These are phyloP conservation scores for Candida albicans DNA, from an alignment of 1,139 yeast genomes.

Conservation along the genomic window DNA sequence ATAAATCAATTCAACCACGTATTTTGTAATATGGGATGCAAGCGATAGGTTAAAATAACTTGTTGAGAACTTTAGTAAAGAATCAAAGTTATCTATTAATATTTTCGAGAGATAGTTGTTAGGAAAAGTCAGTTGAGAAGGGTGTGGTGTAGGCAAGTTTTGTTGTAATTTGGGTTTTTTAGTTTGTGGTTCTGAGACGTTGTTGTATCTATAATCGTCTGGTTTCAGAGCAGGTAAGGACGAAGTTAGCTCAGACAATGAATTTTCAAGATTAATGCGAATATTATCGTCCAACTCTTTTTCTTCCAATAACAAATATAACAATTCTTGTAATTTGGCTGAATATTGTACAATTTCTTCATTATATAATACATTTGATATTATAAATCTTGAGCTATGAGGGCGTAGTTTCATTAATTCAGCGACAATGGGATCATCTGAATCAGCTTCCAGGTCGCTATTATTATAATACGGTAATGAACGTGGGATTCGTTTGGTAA, in stretches of 20 bases:
- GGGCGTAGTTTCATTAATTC: constrained; percentile 36
- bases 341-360: constrained; percentile 25
- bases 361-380: constrained; percentile 4
- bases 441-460: constrained; percentile 7
- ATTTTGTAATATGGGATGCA: constrained; percentile 40
- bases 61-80: constrained; percentile 30
- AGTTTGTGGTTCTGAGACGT: constrained; percentile 1
- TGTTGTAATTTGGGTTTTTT: constrained; percentile 7
- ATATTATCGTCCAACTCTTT: constrained; percentile 29
- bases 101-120: constrained; percentile 38
- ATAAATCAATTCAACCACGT: constrained; percentile 40
- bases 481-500: constrained; percentile 17
- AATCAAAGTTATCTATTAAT: constrained; percentile 40
- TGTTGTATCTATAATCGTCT: neutral
- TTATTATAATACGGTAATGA: constrained; percentile 17
- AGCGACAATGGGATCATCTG: constrained; percentile 25
- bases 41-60: constrained; percentile 40
- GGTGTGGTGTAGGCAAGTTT: constrained; percentile 7
- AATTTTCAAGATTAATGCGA: constrained; percentile 30
- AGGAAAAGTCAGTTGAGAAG: constrained; percentile 20
- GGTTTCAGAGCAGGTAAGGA: constrained; percentile 24
- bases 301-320: constrained; percentile 30
- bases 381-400: constrained; percentile 18
- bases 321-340: constrained; percentile 28
- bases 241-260: constrained; percentile 28